Evolutionary conservation across 768 basidiomycete genomes (phyloP), one percentile per base, ranked within the genome.

Genomic region (Panus rudis): DNA sequence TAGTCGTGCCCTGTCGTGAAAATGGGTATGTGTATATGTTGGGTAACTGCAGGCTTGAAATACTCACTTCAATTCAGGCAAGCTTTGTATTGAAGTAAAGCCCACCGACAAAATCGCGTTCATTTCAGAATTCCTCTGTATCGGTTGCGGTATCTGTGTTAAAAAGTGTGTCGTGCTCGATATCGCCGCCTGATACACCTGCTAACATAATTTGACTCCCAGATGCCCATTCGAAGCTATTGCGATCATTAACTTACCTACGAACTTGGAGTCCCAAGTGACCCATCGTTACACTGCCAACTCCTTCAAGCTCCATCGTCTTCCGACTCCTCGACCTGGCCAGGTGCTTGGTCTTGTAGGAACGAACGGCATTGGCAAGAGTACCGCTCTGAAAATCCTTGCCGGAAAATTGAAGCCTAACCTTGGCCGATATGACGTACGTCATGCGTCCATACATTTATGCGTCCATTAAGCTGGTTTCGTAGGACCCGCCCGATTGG

Each of bases 161-260:
- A 97, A 98, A 70, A 99, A 97, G 94, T 96, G 58, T 61, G 84
- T 68, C 5, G 6, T 3, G 3, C 6, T 24, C 23, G 8, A n/a
- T 23, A 22, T 6, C 7, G 21, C 2, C 3, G 7, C 11, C 35
- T 38, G 6, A 14, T 13, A 30, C 8, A 6, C n/a, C 11, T 26
- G 7, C 20, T 14, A 39, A 22, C 38, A 12, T 41, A 24, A 32
- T 46, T 30, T 7, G 13, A 8, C 37, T 27, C 30, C 3, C 52
- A 98, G 94, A 67, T 99, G 96, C 60, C 96, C 96, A 21, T 99
- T 99, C 59, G 96, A 99, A 69, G 96, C 96, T 47, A 98, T 99
- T 61, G 78, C 88, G 35, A 98, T 99, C 67, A 97, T 99, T 71
- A 99, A 99, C 63, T 73, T 99, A 39, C 96, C 96, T 31, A 99